These are phyloP conservation scores for Stemphylium beticola DNA, from an alignment of 2,329 filamentous ascomycete species.

Conservation along the genomic window DNA sequence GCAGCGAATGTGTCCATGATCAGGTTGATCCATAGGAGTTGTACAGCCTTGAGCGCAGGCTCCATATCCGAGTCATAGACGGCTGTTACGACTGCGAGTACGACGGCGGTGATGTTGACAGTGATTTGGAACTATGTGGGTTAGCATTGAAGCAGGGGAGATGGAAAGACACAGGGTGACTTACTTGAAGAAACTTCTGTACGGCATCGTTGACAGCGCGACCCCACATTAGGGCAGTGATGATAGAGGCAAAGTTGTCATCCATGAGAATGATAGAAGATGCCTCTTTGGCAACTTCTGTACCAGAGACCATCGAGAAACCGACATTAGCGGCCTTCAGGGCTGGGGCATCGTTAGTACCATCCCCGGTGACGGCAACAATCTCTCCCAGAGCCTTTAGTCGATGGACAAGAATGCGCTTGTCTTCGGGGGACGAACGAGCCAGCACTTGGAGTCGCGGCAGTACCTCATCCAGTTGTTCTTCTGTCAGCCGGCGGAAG, in stretches of 20 bases:
- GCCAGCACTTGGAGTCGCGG: constrained; percentile 88
- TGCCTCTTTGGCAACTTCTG: constrained; percentile 92
- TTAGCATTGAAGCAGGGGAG: constrained; percentile 18
- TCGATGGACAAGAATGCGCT: constrained; percentile 91
- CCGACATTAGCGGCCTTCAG: constrained; percentile 98
- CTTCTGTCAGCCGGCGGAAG: constrained; percentile 80
- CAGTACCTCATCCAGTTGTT: constrained; percentile 80
- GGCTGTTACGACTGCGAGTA: constrained; percentile 97
- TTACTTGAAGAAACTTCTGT: constrained; percentile 87
- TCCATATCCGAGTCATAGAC: constrained; percentile 82
- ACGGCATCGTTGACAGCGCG: constrained; percentile 98
- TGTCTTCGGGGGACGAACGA: constrained; percentile 93
- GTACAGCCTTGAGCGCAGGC: constrained; percentile 91
- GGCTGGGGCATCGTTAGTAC: constrained; percentile 95
- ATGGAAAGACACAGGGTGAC: no score
- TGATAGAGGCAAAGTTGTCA: constrained; percentile 97
- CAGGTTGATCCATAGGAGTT: constrained; percentile 96
- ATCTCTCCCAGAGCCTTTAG: constrained; percentile 89
- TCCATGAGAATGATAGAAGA: constrained; percentile 97
- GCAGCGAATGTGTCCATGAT: constrained; percentile 96
- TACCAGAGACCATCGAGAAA: constrained; percentile 93
- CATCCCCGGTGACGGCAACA: constrained; percentile 97
- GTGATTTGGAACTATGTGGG: constrained; percentile 78
- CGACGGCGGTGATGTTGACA: constrained; percentile 96
- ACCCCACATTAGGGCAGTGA: constrained; percentile 91